Evolutionary conservation across 2,329 filamentous ascomycete genomes (phyloP), one percentile per base, ranked within the genome.

Genomic region (Penicillium sp.): DNA sequence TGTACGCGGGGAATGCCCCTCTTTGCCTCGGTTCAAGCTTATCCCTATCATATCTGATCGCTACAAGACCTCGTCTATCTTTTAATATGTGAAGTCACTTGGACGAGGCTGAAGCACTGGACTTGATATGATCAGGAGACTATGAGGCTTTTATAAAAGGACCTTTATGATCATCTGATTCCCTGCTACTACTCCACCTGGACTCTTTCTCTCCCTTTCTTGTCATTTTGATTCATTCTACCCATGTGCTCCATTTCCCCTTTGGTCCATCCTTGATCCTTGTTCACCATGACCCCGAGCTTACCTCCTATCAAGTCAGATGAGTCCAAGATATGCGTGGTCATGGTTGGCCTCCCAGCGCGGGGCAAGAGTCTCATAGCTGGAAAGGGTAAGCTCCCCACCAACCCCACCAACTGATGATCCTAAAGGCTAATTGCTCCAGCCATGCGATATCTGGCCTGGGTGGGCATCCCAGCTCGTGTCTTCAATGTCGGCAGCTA

Each of bases 401-500:
- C 39, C 48, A 47, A 27, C 29, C 33, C 14, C 27, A 13, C 35
- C 48, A 46, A 4, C 13, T 22, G n/a, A 24, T 27, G 11, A 22
- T 13, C 27, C n/a, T 9, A 16, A 21, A 37, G 16, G 24, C 45
- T 49, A 49, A 26, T 22, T 37, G 13, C 4, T 37, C 48, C 73
- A 95, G 91, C 92, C 59, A 89, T 95, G 75, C 89, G 95, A 59
- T 99, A 99, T 77, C 87, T 99, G 35, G 90, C 90, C 75, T 99
- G 95, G 95, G 88, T 98, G 57, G 96, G 93, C 26, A 93, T 99
- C 71, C 88, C 90, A 39, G 90, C 95, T 57, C 89, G 92, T 74
- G 93, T 92, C 63, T 99, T 99, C 86, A 99, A 99, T 66, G 95
- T 99, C 63, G 95, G 95, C 73, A 93, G 89, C 71, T 99, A 99